Evolutionary conservation across 2,329 filamentous ascomycete species (phyloP).

Genomic region (Cercospora brassicicola): DNA sequence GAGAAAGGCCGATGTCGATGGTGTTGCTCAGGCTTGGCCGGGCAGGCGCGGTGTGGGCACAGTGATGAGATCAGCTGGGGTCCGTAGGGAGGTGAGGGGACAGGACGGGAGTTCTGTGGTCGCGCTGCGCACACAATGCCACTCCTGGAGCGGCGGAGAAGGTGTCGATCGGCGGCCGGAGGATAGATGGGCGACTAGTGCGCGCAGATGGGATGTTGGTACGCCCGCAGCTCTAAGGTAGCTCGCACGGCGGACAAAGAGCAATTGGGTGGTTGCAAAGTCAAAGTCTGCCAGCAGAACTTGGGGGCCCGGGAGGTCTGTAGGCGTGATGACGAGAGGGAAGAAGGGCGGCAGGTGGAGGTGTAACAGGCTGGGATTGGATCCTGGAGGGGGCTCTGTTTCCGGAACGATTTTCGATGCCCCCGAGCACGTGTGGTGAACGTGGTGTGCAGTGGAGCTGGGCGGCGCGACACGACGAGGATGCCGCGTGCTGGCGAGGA

Average conservation of each 20-base stretch:
- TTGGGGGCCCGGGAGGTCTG: background rate
- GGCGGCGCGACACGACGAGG: background rate
- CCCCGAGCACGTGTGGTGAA: conserved; percentile 5
- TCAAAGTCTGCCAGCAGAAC: conserved; percentile 7
- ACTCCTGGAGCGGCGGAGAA: conserved; percentile 12
- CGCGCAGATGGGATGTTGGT: background rate
- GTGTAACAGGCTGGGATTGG: conserved; percentile 6
- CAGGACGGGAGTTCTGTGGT: conserved; percentile 1
- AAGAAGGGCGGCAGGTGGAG: conserved; percentile 2
- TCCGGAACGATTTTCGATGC: background rate
- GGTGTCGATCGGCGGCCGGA: conserved; percentile 11
- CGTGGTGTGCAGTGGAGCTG: background rate
- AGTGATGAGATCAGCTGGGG: background rate
- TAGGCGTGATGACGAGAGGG: background rate
- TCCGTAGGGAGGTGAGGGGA: background rate
- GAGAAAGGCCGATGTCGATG: conserved; percentile 21
- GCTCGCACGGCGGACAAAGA: background rate
- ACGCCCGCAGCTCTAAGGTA: background rate
- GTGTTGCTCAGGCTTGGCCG: conserved; percentile 12
- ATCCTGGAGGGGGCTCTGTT: conserved; percentile 6
- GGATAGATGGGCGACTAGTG: conserved; percentile 4
- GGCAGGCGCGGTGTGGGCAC: conserved; percentile 7
- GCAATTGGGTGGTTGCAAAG: background rate
- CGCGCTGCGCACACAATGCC: conserved; percentile 8
- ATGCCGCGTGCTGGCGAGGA: background rate